A percentile compares a stretch with the other conserved stretches of the same genome.
Evolutionary conservation across 176 grass and related monocot genomes (phyloP).

Genomic region (Oryza glaberrima): DNA sequence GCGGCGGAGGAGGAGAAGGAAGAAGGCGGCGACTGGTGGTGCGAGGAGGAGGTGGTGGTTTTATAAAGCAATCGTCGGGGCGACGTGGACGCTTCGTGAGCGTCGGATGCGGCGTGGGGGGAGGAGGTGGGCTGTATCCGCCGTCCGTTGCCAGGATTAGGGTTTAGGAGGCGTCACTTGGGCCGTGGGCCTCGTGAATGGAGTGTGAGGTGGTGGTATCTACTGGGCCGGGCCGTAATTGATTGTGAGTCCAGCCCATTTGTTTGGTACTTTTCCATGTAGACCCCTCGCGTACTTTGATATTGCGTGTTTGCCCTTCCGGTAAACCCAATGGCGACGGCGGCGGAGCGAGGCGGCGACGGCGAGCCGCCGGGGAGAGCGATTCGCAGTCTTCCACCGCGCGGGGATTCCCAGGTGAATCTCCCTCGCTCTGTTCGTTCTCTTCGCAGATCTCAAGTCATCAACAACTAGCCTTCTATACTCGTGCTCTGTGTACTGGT

Average conservation of each 20-base stretch:
- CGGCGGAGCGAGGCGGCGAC: neutral
- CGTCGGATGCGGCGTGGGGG: slow-evolving; percentile 33
- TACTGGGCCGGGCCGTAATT: neutral
- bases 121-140: neutral
- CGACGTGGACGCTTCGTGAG: neutral
- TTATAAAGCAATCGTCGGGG: slow-evolving; percentile 33
- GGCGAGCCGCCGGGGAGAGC: neutral
- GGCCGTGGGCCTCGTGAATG: neutral
- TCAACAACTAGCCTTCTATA: no score
- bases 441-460: neutral
- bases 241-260: neutral
- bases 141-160: slow-evolving; percentile 45
- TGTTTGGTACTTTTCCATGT: neutral
- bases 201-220: neutral
- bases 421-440: neutral
- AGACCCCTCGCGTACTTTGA: neutral
- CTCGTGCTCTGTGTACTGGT: neutral
- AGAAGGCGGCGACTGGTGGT: slow-evolving; percentile 30
- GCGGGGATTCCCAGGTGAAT: neutral
- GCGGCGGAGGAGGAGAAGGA: neutral
- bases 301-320: neutral
- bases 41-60: neutral
- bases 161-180: slow-evolving; percentile 39
- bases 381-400: neutral
- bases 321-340: neutral